Conservation (phyloP, 495 filamentous ascomycete genomes). For the Chlorociboria aeruginascens region DNA sequence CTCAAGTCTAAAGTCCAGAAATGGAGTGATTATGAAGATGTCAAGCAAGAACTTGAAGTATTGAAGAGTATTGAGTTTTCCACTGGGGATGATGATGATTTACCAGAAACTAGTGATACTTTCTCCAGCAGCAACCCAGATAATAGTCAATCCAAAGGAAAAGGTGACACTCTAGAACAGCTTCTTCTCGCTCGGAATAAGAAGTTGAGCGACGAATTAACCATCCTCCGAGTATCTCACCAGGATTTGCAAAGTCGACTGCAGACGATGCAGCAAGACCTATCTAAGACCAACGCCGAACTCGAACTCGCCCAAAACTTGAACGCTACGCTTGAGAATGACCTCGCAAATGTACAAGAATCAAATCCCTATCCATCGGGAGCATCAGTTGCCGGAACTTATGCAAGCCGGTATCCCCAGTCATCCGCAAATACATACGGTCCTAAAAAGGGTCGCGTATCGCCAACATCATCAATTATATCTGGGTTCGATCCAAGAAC, state of each 20-base stretch:
- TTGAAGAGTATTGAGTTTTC: constrained; percentile 97
- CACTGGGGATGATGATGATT: constrained; percentile 68
- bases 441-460: constrained; percentile 53
- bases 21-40: constrained; percentile 90
- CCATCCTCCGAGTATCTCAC: constrained; percentile 83
- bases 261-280: constrained; percentile 66
- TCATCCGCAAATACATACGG: constrained; percentile 32
- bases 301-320: constrained; percentile 75
- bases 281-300: constrained; percentile 73
- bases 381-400: constrained; percentile 88
- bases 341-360: constrained; percentile 75
- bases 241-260: constrained; percentile 79
- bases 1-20: constrained; percentile 72
- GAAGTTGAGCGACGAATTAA: constrained; percentile 87
- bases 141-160: constrained; percentile 40
- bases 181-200: constrained; percentile 88
- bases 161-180: constrained; percentile 79
- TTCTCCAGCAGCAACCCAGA: constrained; percentile 23
- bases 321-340: constrained; percentile 82
- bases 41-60: constrained; percentile 90
- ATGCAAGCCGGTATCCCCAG: constrained; percentile 69
- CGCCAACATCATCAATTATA: constrained; percentile 94
- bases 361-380: constrained; percentile 74
- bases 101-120: constrained; percentile 13
- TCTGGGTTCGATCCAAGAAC: constrained; percentile 75